Base-by-base conservation (phyloP, 306 rosid species). In the Lupinus albus region DNA sequence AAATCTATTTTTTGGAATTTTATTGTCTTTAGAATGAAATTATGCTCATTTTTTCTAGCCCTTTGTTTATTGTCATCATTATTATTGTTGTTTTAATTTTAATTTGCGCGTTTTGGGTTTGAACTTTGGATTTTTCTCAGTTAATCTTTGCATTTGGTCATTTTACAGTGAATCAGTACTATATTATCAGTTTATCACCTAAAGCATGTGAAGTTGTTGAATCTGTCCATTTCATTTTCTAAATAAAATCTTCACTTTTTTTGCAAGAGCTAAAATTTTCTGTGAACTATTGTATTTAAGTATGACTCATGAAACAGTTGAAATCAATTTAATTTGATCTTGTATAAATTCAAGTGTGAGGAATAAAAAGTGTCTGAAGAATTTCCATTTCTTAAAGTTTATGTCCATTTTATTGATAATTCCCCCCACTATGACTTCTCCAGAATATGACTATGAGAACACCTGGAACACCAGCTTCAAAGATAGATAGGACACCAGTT, bases 391-490 rank as follows among this genome's bases (percentile, higher is more conserved):
- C 32, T 42, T 8, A 0, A 13, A 55, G 2, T 8, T 32, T 9
- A 6, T 50, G 35, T 30, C 14, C 18, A 28, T 67, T 44, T 41
- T 52, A 5, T 14, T 64, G 45, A 49, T 61, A 21, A 60, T 55
- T 57, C 41, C 3, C 1, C 1, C 30, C 15, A 17, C 46, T 17
- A 15, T 73, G 71, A n/a, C 15, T 50, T 74, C 11, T 57, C 2
- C 53, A 81, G 84, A 81, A 76, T 50, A 94, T 94, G 99, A 88
- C 95, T 15, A 76, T 78, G 11, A 85, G 81, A 77, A 82, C 97
- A 58, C 99, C 99, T 47, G 97, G 95, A 78, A 94, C 97, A 20
- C 99, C 99, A 4, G 78, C 86, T 78, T 88, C 99, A 5, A 94
- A 90, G 79, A 82, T 81, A 10, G 99, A 90, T 4, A 88, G 95